Evolutionary conservation across 1,284 basidiomycete species (phyloP).

Genomic region (Apiotrichum sp.): DNA sequence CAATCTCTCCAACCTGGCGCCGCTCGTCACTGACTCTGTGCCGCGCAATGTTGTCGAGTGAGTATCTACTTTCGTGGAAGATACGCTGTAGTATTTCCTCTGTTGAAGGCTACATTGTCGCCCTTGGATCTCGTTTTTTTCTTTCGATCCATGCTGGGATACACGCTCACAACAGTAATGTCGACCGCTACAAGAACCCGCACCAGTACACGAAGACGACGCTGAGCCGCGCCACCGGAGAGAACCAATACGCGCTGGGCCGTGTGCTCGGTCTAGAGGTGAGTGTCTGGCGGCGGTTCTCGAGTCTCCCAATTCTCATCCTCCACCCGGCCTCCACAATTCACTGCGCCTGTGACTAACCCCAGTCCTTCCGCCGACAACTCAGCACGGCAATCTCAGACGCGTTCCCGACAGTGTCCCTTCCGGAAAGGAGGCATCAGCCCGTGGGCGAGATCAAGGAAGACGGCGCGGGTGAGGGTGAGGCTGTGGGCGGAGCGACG

Average conservation of each 20-base stretch:
- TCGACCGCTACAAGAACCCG: conserved; percentile 33
- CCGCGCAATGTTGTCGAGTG: conserved; percentile 38
- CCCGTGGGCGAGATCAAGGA: conserved; percentile 6
- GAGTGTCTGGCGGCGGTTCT: conserved; percentile 2
- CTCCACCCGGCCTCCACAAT: background rate
- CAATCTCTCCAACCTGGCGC: conserved; percentile 24
- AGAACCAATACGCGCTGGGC: conserved; percentile 43
- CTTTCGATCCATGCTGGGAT: no score
- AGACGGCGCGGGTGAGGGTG: no score
- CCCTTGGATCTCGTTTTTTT: background rate
- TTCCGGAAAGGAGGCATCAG: conserved; percentile 34
- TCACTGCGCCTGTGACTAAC: conserved; percentile 3
- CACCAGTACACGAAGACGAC: conserved; percentile 34
- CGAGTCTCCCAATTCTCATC: background rate
- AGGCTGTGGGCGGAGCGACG: background rate
- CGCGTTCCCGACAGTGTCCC: conserved; percentile 33
- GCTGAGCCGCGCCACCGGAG: conserved; percentile 34
- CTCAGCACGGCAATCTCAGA: conserved; percentile 25
- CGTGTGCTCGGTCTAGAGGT: conserved; percentile 41
- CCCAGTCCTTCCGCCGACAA: conserved; percentile 37
- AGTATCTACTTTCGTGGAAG: conserved; percentile 5
- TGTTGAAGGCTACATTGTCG: background rate
- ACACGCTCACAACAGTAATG: conserved; percentile 13
- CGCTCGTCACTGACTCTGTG: conserved; percentile 34
- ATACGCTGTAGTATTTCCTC: background rate